Percentiles rank a stretch among this genome's conserved stretches.
phyloP scores from a whole-genome alignment of 73 alveolate species.

The Tetrahymena thermophila region DNA sequence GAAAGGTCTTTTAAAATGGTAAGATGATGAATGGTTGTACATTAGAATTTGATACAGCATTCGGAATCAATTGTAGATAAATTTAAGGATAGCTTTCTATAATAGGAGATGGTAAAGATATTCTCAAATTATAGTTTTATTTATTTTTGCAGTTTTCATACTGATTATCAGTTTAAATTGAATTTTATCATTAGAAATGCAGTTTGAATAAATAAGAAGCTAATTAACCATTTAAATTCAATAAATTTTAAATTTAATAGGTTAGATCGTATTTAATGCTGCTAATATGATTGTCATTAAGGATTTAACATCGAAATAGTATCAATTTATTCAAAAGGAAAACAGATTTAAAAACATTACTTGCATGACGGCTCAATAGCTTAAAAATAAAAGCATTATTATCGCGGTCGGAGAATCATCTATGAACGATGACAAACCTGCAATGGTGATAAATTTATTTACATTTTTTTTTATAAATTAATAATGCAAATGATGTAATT shows the following conservation, averaged over 20 bases:
- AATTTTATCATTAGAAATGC: too few species aligned
- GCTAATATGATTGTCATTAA: constrained; percentile 34
- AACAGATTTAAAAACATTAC: constrained; percentile 38
- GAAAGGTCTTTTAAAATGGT: neutral
- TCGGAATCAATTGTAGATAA: constrained; percentile 32
- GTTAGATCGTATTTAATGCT: constrained; percentile 22
- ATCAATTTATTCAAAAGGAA: neutral
- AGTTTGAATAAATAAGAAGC: too few species aligned
- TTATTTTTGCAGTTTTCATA: too few species aligned
- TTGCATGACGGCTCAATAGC: constrained; percentile 21
- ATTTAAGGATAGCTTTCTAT: constrained; percentile 13
- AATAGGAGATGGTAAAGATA: constrained; percentile 14
- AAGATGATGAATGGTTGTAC: neutral
- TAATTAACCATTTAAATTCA: neutral
- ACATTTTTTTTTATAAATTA: neutral
- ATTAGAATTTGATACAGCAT: constrained; percentile 22
- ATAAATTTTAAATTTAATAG: neutral
- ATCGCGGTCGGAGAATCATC: constrained; percentile 36
- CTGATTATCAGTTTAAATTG: too few species aligned
- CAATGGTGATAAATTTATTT: neutral
- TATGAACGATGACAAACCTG: neutral
- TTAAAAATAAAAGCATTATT: constrained; percentile 13
- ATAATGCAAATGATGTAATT: too few species aligned
- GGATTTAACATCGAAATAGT: constrained; percentile 20
- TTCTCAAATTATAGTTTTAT: neutral